Percentiles rank a stretch among this genome's conserved stretches.
phyloP scores from a whole-genome alignment of 2,329 filamentous ascomycete species.

The Amauroascus niger region DNA sequence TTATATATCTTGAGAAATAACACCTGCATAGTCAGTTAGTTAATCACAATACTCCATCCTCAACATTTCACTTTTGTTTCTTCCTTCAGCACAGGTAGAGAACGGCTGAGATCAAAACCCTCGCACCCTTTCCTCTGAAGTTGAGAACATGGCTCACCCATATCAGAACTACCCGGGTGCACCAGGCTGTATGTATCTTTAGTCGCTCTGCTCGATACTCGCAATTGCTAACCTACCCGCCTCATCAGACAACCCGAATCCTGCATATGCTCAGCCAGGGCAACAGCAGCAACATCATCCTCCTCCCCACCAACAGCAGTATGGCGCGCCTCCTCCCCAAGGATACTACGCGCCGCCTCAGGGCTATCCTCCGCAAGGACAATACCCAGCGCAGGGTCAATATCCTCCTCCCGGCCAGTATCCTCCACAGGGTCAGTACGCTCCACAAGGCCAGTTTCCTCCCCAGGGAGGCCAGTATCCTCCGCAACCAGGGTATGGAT shows the following conservation, averaged over 20 bases:
- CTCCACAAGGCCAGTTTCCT: conserved; percentile 12
- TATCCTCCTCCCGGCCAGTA: conserved; percentile 15
- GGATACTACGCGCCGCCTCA: conserved; percentile 11
- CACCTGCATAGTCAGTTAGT: too few relatives aligned
- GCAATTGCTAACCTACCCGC: background rate
- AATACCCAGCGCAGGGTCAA: conserved; percentile 15
- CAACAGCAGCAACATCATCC: background rate
- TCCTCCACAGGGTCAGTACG: conserved; percentile 13
- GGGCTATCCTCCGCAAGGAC: conserved; percentile 12
- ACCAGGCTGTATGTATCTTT: background rate
- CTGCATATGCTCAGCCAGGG: conserved; percentile 3
- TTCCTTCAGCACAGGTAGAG: too few relatives aligned
- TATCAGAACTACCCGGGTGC: background rate
- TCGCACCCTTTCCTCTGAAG: too few relatives aligned
- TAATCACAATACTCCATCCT: too few relatives aligned
- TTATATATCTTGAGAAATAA: too few relatives aligned
- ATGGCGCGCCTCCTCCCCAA: conserved; percentile 12
- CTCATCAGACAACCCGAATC: background rate
- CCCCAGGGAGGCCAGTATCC: conserved; percentile 4
- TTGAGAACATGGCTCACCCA: background rate
- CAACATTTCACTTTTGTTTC: too few relatives aligned
- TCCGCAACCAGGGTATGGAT: conserved; percentile 10
- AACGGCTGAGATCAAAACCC: too few relatives aligned
- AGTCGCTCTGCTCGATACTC: background rate
- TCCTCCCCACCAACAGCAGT: background rate